Base-by-base conservation (phyloP, 2,329 filamentous ascomycete genomes). In the Apiospora saccharicola region DNA sequence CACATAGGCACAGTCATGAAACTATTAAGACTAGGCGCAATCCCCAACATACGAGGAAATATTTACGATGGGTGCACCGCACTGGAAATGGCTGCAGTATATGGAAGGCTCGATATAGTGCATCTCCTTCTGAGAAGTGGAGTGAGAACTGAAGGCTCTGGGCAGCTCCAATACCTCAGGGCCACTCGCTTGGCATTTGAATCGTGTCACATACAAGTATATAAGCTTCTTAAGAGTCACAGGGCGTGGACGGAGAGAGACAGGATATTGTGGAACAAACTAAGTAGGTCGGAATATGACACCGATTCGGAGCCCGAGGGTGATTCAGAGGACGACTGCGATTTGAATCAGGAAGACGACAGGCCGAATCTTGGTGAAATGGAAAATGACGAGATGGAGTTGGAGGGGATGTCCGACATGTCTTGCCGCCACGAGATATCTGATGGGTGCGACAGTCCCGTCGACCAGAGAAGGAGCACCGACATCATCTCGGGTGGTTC, bases 101-200 rank as follows among this genome's bases (percentile, higher is more conserved):
- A 53, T 24, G 49, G 49, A n/a, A 53, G 49, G n/a, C 49, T 53
- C n/a, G 49, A 53, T 13, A 26, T 53, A 24, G 47, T 51, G 47
- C 47, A 51, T 10, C n/a, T 51, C 7, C 47, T 51, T n/a, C n/a
- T 51, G 2, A 24, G 22, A 6, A n/a, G 12, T 0, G 47, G n/a
- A 22, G 47, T 51, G 13, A n/a, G 13, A n/a, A 51, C 47, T 24
- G 8, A 26, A 12, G n/a, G 47, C 22, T 10, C 47, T 3, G 47
- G 47, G 0, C 47, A 22, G 22, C 3, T 6, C 10, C n/a, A 51
- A 8, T 51, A 51, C 7, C 24, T 51, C 6, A 24, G n/a, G 10
- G 47, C 47, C 47, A 24, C n/a, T 51, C n/a, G 7, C 22, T 13
- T 24, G 6, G 47, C 47, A 8, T 12, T 1, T 24, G n/a, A n/a